Percentiles rank a stretch among this genome's conserved stretches.
These are phyloP conservation scores for Pyronema domesticum DNA, from an alignment of 495 filamentous ascomycete species.

Conservation along the genomic window DNA sequence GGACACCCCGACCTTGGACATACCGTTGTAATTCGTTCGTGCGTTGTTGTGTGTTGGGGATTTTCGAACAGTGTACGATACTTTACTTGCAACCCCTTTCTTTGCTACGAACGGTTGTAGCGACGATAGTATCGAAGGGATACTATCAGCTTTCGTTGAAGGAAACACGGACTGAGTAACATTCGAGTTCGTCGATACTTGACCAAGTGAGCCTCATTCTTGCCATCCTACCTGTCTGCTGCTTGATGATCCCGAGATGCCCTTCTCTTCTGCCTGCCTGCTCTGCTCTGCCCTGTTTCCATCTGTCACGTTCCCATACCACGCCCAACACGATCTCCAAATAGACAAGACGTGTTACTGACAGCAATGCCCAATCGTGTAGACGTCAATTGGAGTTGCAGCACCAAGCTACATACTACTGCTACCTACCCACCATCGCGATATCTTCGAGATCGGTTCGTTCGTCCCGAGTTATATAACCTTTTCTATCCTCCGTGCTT, in stretches of 20 bases:
- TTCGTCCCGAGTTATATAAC: background rate
- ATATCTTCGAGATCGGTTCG: constrained; percentile 1
- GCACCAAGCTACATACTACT: background rate
- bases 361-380: background rate
- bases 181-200: background rate
- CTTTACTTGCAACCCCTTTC: background rate
- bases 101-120: background rate
- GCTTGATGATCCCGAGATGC: too few species aligned
- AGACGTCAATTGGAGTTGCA: background rate
- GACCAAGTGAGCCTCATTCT: background rate
- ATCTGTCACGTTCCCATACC: background rate
- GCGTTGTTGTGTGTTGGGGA: background rate
- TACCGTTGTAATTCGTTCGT: constrained; percentile 5
- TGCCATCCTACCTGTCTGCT: too few species aligned
- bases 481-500: background rate
- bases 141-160: background rate
- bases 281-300: background rate
- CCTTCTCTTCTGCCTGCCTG: too few species aligned
- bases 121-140: background rate
- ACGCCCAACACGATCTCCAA: background rate
- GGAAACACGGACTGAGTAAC: background rate
- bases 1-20: background rate
- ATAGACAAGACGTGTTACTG: background rate
- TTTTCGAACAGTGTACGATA: background rate
- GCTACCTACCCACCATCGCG: background rate